Base-by-base conservation (phyloP, 2,329 filamentous ascomycete species). In the Epichloe brachyelytri region DNA sequence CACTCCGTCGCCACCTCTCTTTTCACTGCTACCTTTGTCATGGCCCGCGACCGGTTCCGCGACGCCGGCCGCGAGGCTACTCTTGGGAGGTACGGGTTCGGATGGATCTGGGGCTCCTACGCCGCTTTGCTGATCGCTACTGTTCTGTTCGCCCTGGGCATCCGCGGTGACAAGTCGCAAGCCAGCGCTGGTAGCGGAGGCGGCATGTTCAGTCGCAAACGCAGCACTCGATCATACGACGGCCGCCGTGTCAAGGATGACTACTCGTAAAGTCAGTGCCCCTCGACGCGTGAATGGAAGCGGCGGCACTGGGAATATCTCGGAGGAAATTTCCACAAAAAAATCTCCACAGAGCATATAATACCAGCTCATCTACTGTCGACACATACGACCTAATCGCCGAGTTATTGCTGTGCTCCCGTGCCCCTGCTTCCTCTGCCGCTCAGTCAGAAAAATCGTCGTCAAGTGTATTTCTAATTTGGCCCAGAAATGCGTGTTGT, bases 71-170 rank as follows among this genome's bases (percentile, higher is more conserved):
- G 79, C 50, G 62, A 65, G 17, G 84, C 87, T 33, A 65, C 63
- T 11, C 64, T 93, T 38, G 87, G 87, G 49, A 62, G 61, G 34
- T 86, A 83, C 60, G 83, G 81, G 19, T 87, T 88, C 61, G 87
- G 78, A 43, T 91, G 89, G 70, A 82, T 80, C 55, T 93, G 87
- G 87, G 82, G 76, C 15, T 77, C 85, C 1, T 80, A 82, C 67
- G 78, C 77, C 10, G 76, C 77, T 50, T 77, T 87, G 59, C 69
- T 88, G 57, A 65, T 90, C 56, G 77, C 84, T 15, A 78, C 77
- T 4, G 57, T 87, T 33, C 69, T 88, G 52, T 87, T 89, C 71
- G 85, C 77, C 65, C 50, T 82, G 34, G 80, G 80, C 49, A 77
- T 79, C 30, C 71, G 78, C 39, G 69, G 73, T 48, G 71, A 73